Evolutionary conservation across 495 filamentous ascomycete genomes (phyloP), one percentile per base, ranked within the genome.

Genomic region (Cercophora newfieldiana): DNA sequence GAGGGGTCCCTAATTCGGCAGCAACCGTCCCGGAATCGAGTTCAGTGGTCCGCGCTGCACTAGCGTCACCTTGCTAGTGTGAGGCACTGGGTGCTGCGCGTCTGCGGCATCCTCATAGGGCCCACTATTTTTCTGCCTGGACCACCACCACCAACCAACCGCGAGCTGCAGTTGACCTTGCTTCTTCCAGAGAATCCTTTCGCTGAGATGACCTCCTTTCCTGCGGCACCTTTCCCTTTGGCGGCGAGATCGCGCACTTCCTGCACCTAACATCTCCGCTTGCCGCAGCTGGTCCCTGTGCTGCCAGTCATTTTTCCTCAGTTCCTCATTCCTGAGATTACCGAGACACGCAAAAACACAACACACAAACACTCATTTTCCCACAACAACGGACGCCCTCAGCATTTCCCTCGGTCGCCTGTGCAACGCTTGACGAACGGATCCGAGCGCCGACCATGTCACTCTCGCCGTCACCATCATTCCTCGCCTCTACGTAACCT

Each of bases 191-290:
- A 59, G 63, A 65, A 65, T 58, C 54, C 63, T 58, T 60, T 65
- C 44, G 51, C 61, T 56, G 61, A 65, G 63, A 65, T 50, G 63
- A 65, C 63, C 63, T 65, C 63, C 63, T 65, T 65, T 65, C 63
- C 63, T 59, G 24, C 31, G 30, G 28, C 53, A 47, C 29, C 18
- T 25, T 58, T 58, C 29, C 62, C 33, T 57, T 48, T 65, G 62
- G 62, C 54, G 60, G 16, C 33, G 30, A 30, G 51, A 48, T 37
- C 56, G 63, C 56, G 18, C 44, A 31, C 22, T 48, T 16, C 22
- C 64, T 59, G 56, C 48, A 37, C 57, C 57, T 44, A 29, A 26
- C 61, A 31, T 30, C 30, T 59, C 53, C 50, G 62, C 53, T 18
- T 19, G 51, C 48, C 64, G 47, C 49, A 30, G 64, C 64, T 33